Evolutionary conservation across 2,329 filamentous ascomycete species (phyloP).

Genomic region (Apiospora koreana): DNA sequence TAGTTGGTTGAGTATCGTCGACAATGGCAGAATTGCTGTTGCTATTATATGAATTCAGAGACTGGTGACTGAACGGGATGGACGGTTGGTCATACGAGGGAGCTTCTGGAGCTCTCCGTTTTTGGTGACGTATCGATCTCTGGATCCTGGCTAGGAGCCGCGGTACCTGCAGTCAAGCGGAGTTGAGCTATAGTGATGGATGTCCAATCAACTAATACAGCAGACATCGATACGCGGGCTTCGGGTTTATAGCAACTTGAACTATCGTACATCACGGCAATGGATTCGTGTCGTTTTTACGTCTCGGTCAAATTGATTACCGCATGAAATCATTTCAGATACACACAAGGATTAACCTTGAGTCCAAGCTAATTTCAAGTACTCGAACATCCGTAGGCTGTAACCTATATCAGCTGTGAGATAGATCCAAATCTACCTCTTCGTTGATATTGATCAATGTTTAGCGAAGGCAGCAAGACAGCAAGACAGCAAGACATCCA

Average conservation of each 20-base stretch:
- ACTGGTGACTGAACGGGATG: not conserved
- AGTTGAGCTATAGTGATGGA: not conserved
- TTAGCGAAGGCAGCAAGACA: too few relatives aligned
- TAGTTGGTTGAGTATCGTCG: not conserved
- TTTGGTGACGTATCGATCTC: not conserved
- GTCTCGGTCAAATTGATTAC: too few relatives aligned
- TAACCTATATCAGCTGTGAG: too few relatives aligned
- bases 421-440: too few relatives aligned
- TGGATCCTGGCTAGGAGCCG: not conserved
- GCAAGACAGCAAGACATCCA: too few relatives aligned
- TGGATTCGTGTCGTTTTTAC: not conserved
- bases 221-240: not conserved
- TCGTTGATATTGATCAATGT: too few relatives aligned
- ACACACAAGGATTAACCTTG: too few relatives aligned
- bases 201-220: not conserved
- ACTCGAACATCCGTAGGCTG: too few relatives aligned
- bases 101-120: not conserved
- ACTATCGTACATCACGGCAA: not conserved
- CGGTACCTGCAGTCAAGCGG: conserved; percentile 5
- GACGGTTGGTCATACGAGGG: not conserved
- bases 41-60: not conserved
- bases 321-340: too few relatives aligned
- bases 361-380: too few relatives aligned
- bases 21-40: not conserved
- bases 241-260: not conserved